Evolutionary conservation across 129 eudicot species (phyloP), one percentile per base, ranked within the genome.

Genomic region (Centaurea solstitialis): DNA sequence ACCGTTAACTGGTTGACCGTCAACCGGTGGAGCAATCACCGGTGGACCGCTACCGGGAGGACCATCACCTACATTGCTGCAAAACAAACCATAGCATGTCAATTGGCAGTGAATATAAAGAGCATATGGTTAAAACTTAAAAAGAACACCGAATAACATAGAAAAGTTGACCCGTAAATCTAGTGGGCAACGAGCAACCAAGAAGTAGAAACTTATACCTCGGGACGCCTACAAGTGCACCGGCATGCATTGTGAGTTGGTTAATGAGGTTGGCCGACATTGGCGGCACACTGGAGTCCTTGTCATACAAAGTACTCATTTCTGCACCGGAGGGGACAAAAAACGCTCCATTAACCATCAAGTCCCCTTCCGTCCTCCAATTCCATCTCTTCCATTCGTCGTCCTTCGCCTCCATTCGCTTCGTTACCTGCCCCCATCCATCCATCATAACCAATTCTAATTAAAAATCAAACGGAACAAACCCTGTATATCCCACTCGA

Each of bases 271-370:
- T 47, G 13, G 98, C 95, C 0, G 99, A 89, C 84, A 82, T 91
- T 38, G 99, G 96, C 47, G 87, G 89, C 65, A 88, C 72, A 73
- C 97, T 90, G 9, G 97, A 82, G 41, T 94, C 98, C 84, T 79
- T 80, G 35, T 82, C 78, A 13, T 89, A 93, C 69, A 86, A 90
- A 39, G 81, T 30, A 43, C 77, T 85, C 13, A 85, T 40, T 22
- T 86, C 96, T 33, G 76, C 90, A 82, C 99, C 99, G 0, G 99
- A 96, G 10, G 99, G 96, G 20, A 91, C 97, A 78, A 96, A 96
- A 79, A 89, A 91, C 11, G 99, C 99, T 41, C 98, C 98, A 28
- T 93, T 93, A 24, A 89, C 97, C 98, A 93, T 80, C 35, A 84
- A 47, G 80, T 93, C 98, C 28, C 94, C 98, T 15, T 91, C 93